These are phyloP conservation scores for Zymoseptoria passerinii DNA, from an alignment of 2,329 filamentous ascomycete genomes.

Conservation along the genomic window DNA sequence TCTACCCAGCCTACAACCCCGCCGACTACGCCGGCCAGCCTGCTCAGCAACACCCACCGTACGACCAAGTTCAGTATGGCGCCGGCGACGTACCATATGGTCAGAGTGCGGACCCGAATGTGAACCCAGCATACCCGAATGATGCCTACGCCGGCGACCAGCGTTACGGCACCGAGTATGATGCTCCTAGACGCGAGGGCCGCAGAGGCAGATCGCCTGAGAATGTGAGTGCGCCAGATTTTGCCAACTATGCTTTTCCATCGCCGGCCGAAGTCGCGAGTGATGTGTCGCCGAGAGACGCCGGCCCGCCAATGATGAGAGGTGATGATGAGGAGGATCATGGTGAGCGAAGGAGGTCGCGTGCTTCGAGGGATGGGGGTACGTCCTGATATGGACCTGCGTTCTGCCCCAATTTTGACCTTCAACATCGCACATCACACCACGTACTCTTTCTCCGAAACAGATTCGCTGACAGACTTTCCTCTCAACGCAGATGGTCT, in stretches of 20 bases:
- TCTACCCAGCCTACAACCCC: slow-evolving; percentile 35
- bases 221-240: slow-evolving; percentile 41
- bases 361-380: slow-evolving; percentile 24
- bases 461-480: slow-evolving; percentile 3
- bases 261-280: not conserved
- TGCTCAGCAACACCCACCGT: slow-evolving; percentile 20
- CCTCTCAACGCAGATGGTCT: slow-evolving; percentile 22
- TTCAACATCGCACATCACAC: not conserved
- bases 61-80: slow-evolving; percentile 24
- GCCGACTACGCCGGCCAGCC: slow-evolving; percentile 36
- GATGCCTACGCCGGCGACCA: slow-evolving; percentile 27
- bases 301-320: not conserved
- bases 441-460: not conserved
- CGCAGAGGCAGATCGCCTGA: slow-evolving; percentile 27
- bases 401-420: not conserved
- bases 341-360: slow-evolving; percentile 17
- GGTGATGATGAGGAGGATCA: slow-evolving; percentile 7
- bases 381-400: slow-evolving; percentile 13
- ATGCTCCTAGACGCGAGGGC: slow-evolving; percentile 13
- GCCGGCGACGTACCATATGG: slow-evolving; percentile 13
- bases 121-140: slow-evolving; percentile 23
- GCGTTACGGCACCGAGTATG: slow-evolving; percentile 22
- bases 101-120: slow-evolving; percentile 19
- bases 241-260: slow-evolving; percentile 9
- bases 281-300: not conserved